Base-by-base conservation (phyloP, 305 asterid species). In the Rubia peregrina region DNA sequence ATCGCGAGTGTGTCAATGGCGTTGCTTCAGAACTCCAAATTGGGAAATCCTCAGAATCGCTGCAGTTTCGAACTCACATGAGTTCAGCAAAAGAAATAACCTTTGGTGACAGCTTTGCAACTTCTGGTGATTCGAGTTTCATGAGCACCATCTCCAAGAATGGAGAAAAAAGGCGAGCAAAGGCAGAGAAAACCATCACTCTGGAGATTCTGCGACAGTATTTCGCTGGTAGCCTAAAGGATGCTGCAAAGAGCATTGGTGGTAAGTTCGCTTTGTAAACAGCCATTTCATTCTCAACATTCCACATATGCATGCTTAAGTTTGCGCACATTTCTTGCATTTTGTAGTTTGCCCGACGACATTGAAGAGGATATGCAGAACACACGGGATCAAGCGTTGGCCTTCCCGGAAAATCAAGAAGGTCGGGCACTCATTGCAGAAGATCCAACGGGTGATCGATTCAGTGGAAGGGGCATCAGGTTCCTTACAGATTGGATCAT, bases 361-460 rank as follows among this genome's bases (percentile, higher is more conserved):
- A 6, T 82, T 94, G 89, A 94, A 94, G 89, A 85, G 97, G 87
- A 91, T 94, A 86, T 94, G 98, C 86, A 81, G 98, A 81, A 95
- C 86, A 62, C 89, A 89, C 38, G 97, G 97, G 19, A 91, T 94
- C 53, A 88, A 85, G 67, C 96, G 96, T 22, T 94, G 98, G 98
- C 98, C 98, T 72, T 94, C 96, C 73, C 83, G 96, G 44, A 91
- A 83, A 81, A 87, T 94, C 82, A 94, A 91, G 88, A 93, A 93
- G 74, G 98, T 93, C 10, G 98, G 96, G 0, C 96, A 88, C 82
- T 89, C 98, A 22, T 77, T 91, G 44, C 86, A 88, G 73, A 91
- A 94, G 78, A 91, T 94, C 81, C 96, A 86, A 73, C 95, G 87
- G 40, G 96, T 89, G 80, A 94, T 94, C 55, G 92, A 91, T 77